These are phyloP conservation scores for Coriaria nepalensis DNA, from an alignment of 306 rosid genomes.

Conservation along the genomic window DNA sequence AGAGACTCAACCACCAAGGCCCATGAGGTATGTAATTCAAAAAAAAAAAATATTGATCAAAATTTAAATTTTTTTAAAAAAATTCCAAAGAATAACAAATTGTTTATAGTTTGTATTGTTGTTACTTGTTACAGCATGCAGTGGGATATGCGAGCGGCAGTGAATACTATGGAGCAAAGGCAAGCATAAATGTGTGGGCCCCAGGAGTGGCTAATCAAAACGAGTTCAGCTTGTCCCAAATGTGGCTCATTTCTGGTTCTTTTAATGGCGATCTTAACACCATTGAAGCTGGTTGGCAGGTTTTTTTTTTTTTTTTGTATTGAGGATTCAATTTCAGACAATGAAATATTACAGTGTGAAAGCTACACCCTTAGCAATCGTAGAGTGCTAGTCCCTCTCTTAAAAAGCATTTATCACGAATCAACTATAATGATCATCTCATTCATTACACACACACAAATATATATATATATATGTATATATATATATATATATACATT, in stretches of 20 bases:
- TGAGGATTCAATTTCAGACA: background rate
- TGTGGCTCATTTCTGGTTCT: slow-evolving; percentile 97
- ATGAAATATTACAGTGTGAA: slow-evolving; percentile 12
- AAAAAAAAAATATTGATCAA: too few species aligned
- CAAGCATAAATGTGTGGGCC: slow-evolving; percentile 91
- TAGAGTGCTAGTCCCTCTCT: slow-evolving; percentile 14
- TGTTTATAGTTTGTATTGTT: background rate
- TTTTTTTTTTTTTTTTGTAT: slow-evolving; percentile 14
- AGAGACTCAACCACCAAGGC: slow-evolving; percentile 76
- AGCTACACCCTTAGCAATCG: too few species aligned
- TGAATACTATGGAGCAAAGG: slow-evolving; percentile 83
- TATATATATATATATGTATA: too few species aligned
- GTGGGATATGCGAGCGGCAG: slow-evolving; percentile 87
- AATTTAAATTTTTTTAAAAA: too few species aligned
- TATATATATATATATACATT: too few species aligned
- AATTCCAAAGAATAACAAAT: too few species aligned
- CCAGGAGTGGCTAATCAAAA: slow-evolving; percentile 60
- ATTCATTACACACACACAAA: too few species aligned
- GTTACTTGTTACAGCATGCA: slow-evolving; percentile 52
- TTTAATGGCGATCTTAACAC: slow-evolving; percentile 84
- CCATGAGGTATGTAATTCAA: slow-evolving; percentile 52
- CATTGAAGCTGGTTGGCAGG: slow-evolving; percentile 99
- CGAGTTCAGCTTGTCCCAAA: slow-evolving; percentile 88
- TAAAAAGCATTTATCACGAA: slow-evolving; percentile 23
- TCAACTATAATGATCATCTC: too few species aligned